These are phyloP conservation scores for Filobasidium uniguttulatum DNA, from an alignment of 1,284 basidiomycete species.

Conservation along the genomic window DNA sequence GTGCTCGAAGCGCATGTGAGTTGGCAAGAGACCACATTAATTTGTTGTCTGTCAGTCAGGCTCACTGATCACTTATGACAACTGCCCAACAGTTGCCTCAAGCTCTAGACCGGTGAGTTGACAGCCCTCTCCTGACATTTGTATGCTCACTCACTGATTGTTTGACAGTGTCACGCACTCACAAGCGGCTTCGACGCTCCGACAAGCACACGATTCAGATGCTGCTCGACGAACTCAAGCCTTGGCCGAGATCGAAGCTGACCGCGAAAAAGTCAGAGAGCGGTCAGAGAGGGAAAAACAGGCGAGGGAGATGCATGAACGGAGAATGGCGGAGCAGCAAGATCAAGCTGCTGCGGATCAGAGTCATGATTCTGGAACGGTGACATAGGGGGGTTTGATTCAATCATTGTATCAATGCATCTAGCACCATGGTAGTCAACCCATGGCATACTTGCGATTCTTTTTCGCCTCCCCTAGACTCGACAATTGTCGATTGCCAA, in stretches of 20 bases:
- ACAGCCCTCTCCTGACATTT: neutral
- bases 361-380: neutral
- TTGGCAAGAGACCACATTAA: too few species aligned
- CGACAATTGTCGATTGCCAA: constrained; percentile 87
- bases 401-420: too few species aligned
- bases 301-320: constrained; percentile 18
- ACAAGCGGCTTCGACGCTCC: constrained; percentile 7
- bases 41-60: too few species aligned
- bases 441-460: neutral
- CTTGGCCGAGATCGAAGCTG: constrained; percentile 26
- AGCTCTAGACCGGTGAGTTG: constrained; percentile 4
- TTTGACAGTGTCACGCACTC: neutral
- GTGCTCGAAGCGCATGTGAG: constrained; percentile 27
- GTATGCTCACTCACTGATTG: neutral
- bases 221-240: constrained; percentile 23
- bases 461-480: constrained; percentile 43
- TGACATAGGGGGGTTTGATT: too few species aligned
- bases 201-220: constrained; percentile 18
- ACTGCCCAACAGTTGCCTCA: neutral
- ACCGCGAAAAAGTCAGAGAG: constrained; percentile 17
- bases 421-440: too few species aligned
- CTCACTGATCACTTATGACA: neutral
- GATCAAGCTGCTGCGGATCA: neutral
- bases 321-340: constrained; percentile 4
- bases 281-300: constrained; percentile 24